Conservation (phyloP, 2,329 filamentous ascomycete species). For the Chalara sp. region DNA sequence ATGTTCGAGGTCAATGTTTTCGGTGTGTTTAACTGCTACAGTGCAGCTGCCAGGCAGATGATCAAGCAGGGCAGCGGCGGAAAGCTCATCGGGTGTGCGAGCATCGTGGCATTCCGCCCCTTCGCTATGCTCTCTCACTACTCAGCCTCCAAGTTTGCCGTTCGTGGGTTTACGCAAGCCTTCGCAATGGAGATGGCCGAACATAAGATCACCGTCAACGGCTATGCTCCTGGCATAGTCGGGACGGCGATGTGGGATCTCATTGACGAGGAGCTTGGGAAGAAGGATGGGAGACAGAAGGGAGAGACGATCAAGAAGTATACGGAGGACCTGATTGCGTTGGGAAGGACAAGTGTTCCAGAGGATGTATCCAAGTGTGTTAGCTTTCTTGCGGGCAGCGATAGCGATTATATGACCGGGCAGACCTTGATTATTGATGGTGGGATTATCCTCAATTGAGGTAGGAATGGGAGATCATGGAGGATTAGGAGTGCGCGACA, state of each 20-base stretch:
- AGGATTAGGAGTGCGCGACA: too few species aligned
- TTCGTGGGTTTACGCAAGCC: slow-evolving; percentile 57
- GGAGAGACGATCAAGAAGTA: slow-evolving; percentile 50
- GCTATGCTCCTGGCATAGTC: slow-evolving; percentile 60
- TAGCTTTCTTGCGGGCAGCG: slow-evolving; percentile 51
- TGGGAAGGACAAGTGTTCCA: slow-evolving; percentile 51
- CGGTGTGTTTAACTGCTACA: slow-evolving; percentile 60
- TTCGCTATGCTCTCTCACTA: slow-evolving; percentile 56
- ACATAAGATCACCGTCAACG: slow-evolving; percentile 61
- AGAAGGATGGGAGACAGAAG: slow-evolving; percentile 41
- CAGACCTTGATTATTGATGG: slow-evolving; percentile 53
- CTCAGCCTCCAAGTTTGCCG: slow-evolving; percentile 59
- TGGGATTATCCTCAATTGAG: slow-evolving; percentile 15
- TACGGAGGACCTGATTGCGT: slow-evolving; percentile 43
- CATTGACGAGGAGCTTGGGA: slow-evolving; percentile 54
- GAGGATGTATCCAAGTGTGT: slow-evolving; percentile 58
- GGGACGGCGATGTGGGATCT: slow-evolving; percentile 63
- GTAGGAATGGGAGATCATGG: too few species aligned
- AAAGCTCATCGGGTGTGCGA: slow-evolving; percentile 36
- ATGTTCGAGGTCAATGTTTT: slow-evolving; percentile 61
- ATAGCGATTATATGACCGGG: slow-evolving; percentile 59
- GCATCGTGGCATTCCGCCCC: slow-evolving; percentile 53
- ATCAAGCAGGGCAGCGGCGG: slow-evolving; percentile 48
- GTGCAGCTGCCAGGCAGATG: slow-evolving; percentile 56
- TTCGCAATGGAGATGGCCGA: slow-evolving; percentile 61